These are phyloP conservation scores for Chaetomium sp. DNA, from an alignment of 2,329 filamentous ascomycete species.

Conservation along the genomic window DNA sequence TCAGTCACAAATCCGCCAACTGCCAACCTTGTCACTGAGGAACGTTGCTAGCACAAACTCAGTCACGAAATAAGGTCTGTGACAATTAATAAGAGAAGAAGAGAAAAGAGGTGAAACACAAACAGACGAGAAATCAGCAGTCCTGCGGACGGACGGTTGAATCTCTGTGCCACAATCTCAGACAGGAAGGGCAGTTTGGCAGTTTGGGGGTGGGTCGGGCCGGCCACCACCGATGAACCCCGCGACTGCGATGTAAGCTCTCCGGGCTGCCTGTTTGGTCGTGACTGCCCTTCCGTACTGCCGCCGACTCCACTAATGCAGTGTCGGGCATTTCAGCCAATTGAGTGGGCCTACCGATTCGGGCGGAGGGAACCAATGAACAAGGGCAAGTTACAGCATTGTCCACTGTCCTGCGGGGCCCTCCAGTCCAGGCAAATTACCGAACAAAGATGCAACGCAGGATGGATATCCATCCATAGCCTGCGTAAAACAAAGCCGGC, in stretches of 20 bases:
- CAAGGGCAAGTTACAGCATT: not conserved
- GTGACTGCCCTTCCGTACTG: conserved; percentile 22
- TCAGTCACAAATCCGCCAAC: not conserved
- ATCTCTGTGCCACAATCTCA: not conserved
- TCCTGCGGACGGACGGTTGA: not conserved
- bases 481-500: not conserved
- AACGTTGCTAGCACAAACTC: not conserved
- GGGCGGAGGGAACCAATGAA: conserved; percentile 39
- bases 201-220: not conserved
- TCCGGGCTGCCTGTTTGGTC: conserved; percentile 17
- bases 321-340: conserved; percentile 32
- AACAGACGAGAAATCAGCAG: not conserved
- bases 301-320: conserved; percentile 29
- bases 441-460: not conserved
- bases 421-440: conserved; percentile 10
- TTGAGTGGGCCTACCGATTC: conserved; percentile 29
- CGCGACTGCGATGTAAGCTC: conserved; percentile 7
- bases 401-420: not conserved
- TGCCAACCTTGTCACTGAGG: not conserved
- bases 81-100: not conserved
- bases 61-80: not conserved
- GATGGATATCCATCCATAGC: too few relatives aligned
- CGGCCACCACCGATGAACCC: not conserved
- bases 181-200: not conserved
- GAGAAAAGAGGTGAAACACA: not conserved